phyloP scores from a whole-genome alignment of 2,329 filamentous ascomycete genomes.

The Bipolaris sorokiniana region DNA sequence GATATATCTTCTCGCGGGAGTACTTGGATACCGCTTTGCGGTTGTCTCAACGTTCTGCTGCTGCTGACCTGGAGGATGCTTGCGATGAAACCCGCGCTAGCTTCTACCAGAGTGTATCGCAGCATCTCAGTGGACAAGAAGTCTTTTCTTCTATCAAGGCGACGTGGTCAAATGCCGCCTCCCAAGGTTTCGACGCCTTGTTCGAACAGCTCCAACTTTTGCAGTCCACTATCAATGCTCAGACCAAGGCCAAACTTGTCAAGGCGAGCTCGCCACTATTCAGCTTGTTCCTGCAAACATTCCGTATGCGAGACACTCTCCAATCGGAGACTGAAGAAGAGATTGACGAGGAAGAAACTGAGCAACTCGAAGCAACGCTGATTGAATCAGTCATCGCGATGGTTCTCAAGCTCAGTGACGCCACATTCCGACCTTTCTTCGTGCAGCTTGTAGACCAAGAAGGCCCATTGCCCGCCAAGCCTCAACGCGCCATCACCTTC shows the following conservation, averaged over 20 bases:
- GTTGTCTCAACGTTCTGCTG: slow-evolving; percentile 75
- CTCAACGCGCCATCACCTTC: slow-evolving; percentile 70
- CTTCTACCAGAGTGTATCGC: slow-evolving; percentile 76
- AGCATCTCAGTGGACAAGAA: slow-evolving; percentile 77
- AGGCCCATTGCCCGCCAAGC: slow-evolving; percentile 22
- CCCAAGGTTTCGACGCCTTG: slow-evolving; percentile 62
- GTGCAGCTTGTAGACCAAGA: slow-evolving; percentile 82
- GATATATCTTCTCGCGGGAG: slow-evolving; percentile 83
- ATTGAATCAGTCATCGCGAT: slow-evolving; percentile 81
- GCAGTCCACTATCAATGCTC: slow-evolving; percentile 73
- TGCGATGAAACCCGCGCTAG: slow-evolving; percentile 69
- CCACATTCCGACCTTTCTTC: slow-evolving; percentile 91
- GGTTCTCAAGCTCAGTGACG: slow-evolving; percentile 96
- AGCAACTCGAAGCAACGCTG: slow-evolving; percentile 67
- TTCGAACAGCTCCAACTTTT: slow-evolving; percentile 74
- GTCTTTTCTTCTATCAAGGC: slow-evolving; percentile 74
- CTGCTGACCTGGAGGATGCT: slow-evolving; percentile 64
- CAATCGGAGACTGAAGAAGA: slow-evolving; percentile 48
- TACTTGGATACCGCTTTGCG: slow-evolving; percentile 75
- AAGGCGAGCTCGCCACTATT: slow-evolving; percentile 77
- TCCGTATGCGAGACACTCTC: slow-evolving; percentile 66
- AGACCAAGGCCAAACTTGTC: slow-evolving; percentile 77
- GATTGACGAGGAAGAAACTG: slow-evolving; percentile 59
- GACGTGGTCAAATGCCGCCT: slow-evolving; percentile 72
- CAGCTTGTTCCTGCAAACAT: slow-evolving; percentile 61